A percentile compares a stretch with the other conserved stretches of the same genome.
phyloP scores from a whole-genome alignment of 768 basidiomycete genomes.

The Tricholoma hemisulphureum region DNA sequence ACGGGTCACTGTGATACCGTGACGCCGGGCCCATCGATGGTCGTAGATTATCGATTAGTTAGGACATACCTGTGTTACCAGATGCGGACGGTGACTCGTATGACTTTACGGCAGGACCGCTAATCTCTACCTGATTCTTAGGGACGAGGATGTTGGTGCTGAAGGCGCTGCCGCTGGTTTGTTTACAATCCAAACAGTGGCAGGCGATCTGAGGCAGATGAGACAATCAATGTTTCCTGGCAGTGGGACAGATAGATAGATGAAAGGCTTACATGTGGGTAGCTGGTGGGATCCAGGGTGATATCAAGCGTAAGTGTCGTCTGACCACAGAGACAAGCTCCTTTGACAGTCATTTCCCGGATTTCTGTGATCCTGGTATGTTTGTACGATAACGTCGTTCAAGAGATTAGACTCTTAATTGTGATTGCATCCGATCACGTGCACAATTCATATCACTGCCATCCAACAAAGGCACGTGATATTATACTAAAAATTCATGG shows the following conservation, averaged over 20 bases:
- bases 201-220: slow-evolving; percentile 27
- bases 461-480: too few relatives aligned
- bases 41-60: not conserved
- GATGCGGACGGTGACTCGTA: slow-evolving; percentile 30
- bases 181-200: slow-evolving; percentile 38
- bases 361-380: too few relatives aligned
- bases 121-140: slow-evolving; percentile 32
- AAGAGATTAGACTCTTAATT: too few relatives aligned
- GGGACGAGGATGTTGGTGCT: slow-evolving; percentile 37
- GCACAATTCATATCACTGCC: too few relatives aligned
- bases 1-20: slow-evolving; percentile 34
- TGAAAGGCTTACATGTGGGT: not conserved
- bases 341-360: slow-evolving; percentile 30
- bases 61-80: slow-evolving; percentile 32
- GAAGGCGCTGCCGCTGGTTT: slow-evolving; percentile 39
- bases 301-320: slow-evolving; percentile 27
- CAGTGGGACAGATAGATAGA: too few relatives aligned
- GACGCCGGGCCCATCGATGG: not conserved
- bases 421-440: too few relatives aligned
- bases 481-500: too few relatives aligned
- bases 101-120: slow-evolving; percentile 31
- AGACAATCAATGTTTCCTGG: too few relatives aligned
- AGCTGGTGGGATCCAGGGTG: slow-evolving; percentile 33
- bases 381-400: too few relatives aligned
- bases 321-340: slow-evolving; percentile 34